A percentile compares a stretch with the other conserved stretches of the same genome.
Conservation (phyloP, 2,329 filamentous ascomycete genomes). For the Cadophora sp. region DNA sequence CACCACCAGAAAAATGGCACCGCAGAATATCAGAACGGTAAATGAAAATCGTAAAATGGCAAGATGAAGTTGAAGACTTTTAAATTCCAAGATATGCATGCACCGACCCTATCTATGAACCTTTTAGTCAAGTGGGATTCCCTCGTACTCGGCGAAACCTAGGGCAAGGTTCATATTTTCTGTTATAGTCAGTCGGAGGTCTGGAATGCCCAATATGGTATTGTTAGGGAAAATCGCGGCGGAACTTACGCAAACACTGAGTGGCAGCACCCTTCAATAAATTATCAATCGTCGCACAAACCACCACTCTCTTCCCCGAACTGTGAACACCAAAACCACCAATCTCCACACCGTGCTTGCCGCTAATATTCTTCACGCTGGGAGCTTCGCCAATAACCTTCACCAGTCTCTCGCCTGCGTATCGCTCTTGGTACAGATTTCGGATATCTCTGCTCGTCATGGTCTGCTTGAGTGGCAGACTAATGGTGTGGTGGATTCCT, state of each 20-base stretch:
- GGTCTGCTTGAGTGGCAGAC: constrained; percentile 81
- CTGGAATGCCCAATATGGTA: not conserved
- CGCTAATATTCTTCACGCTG: constrained; percentile 81
- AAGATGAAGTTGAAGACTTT: constrained; percentile 10
- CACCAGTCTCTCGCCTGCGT: constrained; percentile 93
- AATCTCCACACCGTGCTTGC: constrained; percentile 90
- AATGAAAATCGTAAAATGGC: not conserved
- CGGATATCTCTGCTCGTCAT: constrained; percentile 94
- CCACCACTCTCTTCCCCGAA: constrained; percentile 88
- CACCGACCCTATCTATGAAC: constrained; percentile 9
- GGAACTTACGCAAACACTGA: constrained; percentile 82
- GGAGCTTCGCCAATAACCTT: constrained; percentile 91
- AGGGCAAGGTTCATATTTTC: constrained; percentile 96
- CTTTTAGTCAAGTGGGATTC: constrained; percentile 65
- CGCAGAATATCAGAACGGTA: not conserved
- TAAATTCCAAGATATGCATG: constrained; percentile 9
- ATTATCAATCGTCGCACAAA: constrained; percentile 94
- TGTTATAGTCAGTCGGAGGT: constrained; percentile 44
- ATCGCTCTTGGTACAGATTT: constrained; percentile 94
- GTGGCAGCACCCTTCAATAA: constrained; percentile 91
- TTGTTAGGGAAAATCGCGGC: not conserved
- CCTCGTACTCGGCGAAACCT: constrained; percentile 87
- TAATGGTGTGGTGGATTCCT: constrained; percentile 91
- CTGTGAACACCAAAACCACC: constrained; percentile 94
- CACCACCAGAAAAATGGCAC: not conserved